Evolutionary conservation across 441 rosid genomes (phyloP).

Genomic region (Erysimum cheiri): DNA sequence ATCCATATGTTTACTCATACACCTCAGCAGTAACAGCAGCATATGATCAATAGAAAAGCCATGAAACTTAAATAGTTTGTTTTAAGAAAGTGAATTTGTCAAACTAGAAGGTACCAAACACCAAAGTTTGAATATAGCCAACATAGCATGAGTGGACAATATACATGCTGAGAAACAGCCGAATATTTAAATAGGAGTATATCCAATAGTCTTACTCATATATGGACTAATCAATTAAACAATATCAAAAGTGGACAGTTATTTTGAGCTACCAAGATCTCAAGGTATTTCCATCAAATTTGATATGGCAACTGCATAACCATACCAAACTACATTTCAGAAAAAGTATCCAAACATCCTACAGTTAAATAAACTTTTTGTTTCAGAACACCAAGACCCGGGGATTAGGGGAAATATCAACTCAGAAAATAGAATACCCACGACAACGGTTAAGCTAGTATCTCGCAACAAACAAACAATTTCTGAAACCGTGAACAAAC

Average conservation of each 20-base stretch:
- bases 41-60: conserved; percentile 21
- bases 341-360: background rate
- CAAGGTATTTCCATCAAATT: background rate
- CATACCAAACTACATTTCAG: background rate
- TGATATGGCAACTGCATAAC: background rate
- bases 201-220: background rate
- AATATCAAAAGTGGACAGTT: background rate
- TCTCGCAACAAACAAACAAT: background rate
- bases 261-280: background rate
- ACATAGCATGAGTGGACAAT: background rate
- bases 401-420: conserved; percentile 1
- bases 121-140: conserved; percentile 1
- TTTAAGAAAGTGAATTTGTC: background rate
- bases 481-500: conserved; percentile 15
- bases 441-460: background rate
- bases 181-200: background rate
- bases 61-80: background rate
- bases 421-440: background rate
- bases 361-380: background rate
- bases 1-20: background rate
- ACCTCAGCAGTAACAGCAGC: conserved; percentile 7
- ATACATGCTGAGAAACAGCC: conserved; percentile 1
- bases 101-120: conserved; percentile 17
- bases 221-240: background rate
- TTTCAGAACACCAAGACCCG: background rate